A percentile compares a stretch with the other conserved stretches of the same genome.
These are phyloP conservation scores for Colletotrichum sp. DNA, from an alignment of 2,329 filamentous ascomycete genomes.

Conservation along the genomic window DNA sequence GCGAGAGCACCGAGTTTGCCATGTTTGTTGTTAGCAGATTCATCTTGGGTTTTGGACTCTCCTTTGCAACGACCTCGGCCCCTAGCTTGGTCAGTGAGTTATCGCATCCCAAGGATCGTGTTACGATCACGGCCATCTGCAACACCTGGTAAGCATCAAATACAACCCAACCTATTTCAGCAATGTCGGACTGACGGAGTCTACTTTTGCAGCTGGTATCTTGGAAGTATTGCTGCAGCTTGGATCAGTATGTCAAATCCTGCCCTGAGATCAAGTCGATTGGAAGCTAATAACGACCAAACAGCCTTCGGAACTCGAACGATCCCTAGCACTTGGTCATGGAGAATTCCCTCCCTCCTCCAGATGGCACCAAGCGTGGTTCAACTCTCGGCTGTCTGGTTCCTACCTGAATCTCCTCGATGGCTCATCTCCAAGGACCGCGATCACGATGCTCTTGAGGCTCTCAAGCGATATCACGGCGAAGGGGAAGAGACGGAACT, in stretches of 20 bases:
- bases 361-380: slow-evolving; percentile 25
- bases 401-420: slow-evolving; percentile 67
- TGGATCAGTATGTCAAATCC: slow-evolving; percentile 34
- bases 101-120: slow-evolving; percentile 57
- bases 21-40: slow-evolving; percentile 60
- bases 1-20: slow-evolving; percentile 30
- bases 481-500: slow-evolving; percentile 58
- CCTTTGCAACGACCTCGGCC: slow-evolving; percentile 55
- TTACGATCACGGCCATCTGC: slow-evolving; percentile 57
- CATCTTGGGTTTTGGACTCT: slow-evolving; percentile 58
- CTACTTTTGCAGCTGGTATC: slow-evolving; percentile 43
- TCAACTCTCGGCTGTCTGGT: slow-evolving; percentile 42
- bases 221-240: slow-evolving; percentile 48
- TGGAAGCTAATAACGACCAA: background rate
- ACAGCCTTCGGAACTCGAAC: slow-evolving; percentile 43
- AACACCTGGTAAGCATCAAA: slow-evolving; percentile 37
- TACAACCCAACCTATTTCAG: fast-evolving
- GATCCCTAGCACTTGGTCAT: slow-evolving; percentile 42
- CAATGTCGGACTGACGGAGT: background rate
- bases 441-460: slow-evolving; percentile 54
- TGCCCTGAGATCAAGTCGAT: background rate
- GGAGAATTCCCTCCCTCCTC: slow-evolving; percentile 31
- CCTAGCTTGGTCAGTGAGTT: slow-evolving; percentile 58
- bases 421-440: slow-evolving; percentile 65
- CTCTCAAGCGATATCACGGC: slow-evolving; percentile 61